phyloP scores from a whole-genome alignment of 2,329 filamentous ascomycete genomes.

The Colletotrichum falcatum region DNA sequence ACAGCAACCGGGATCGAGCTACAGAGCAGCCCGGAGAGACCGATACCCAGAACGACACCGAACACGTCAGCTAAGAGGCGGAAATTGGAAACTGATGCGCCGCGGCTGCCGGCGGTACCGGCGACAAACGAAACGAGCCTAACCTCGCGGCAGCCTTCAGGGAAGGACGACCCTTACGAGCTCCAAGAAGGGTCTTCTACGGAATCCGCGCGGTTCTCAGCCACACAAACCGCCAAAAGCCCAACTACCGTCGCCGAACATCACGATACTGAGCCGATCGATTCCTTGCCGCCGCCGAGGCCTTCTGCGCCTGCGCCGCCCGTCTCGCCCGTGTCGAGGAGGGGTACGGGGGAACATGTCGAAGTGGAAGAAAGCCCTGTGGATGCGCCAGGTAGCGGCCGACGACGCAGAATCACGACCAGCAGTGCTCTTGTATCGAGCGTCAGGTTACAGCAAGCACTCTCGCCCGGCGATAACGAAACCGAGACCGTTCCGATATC shows the following conservation, averaged over 20 bases:
- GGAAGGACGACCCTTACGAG: slow-evolving; percentile 46
- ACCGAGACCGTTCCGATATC: slow-evolving; percentile 48
- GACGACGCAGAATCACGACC: slow-evolving; percentile 55
- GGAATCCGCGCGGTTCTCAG: slow-evolving; percentile 41
- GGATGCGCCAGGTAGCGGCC: slow-evolving; percentile 67
- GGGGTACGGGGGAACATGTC: slow-evolving; percentile 46
- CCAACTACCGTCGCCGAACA: slow-evolving; percentile 35
- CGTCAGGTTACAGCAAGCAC: slow-evolving; percentile 56
- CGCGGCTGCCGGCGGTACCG: not conserved
- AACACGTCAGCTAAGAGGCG: slow-evolving; percentile 63
- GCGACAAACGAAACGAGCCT: slow-evolving; percentile 37
- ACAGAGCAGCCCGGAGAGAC: slow-evolving; percentile 31
- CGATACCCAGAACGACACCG: slow-evolving; percentile 47
- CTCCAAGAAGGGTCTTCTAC: slow-evolving; percentile 48
- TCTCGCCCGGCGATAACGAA: slow-evolving; percentile 49
- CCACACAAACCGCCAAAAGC: slow-evolving; percentile 29
- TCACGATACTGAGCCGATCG: slow-evolving; percentile 1
- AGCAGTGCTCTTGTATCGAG: slow-evolving; percentile 54
- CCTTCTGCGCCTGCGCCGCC: slow-evolving; percentile 26
- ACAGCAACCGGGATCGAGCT: slow-evolving; percentile 35
- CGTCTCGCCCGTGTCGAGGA: slow-evolving; percentile 25
- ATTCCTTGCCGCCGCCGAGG: slow-evolving; percentile 33
- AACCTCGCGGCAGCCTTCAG: slow-evolving; percentile 1
- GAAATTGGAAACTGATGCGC: slow-evolving; percentile 47
- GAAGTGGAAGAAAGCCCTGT: slow-evolving; percentile 66